Conservation (phyloP, 495 filamentous ascomycete genomes). For the Copromyces sp. region DNA sequence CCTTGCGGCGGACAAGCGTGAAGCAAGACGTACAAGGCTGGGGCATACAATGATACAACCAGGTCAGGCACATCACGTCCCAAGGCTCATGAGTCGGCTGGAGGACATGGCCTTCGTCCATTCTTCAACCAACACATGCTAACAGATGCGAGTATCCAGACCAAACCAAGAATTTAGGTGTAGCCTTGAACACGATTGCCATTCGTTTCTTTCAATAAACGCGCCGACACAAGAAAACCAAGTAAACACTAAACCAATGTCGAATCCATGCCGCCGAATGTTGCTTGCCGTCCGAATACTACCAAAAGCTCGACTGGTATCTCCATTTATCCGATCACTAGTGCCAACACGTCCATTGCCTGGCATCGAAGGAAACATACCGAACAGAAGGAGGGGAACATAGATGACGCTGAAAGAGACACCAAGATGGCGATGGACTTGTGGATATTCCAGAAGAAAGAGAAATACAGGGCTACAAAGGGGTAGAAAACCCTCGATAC, state of each 20-base stretch:
- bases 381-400: background rate
- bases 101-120: background rate
- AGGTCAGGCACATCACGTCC: background rate
- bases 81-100: background rate
- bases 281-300: background rate
- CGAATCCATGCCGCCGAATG: background rate
- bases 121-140: background rate
- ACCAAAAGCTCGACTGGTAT: background rate
- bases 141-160: background rate
- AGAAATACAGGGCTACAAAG: background rate
- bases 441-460: background rate
- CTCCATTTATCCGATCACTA: background rate
- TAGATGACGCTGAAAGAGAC: background rate
- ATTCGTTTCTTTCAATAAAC: background rate
- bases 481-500: background rate
- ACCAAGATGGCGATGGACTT: background rate
- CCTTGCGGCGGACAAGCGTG: background rate
- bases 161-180: background rate
- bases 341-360: background rate
- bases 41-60: background rate
- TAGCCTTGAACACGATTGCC: background rate
- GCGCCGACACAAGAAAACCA: background rate
- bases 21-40: background rate
- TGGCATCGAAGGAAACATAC: background rate
- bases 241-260: background rate